A percentile compares a stretch with the other conserved stretches of the same genome.
phyloP scores from a whole-genome alignment of 2,329 filamentous ascomycete species.

The Pseudogymnoascus sp. region DNA sequence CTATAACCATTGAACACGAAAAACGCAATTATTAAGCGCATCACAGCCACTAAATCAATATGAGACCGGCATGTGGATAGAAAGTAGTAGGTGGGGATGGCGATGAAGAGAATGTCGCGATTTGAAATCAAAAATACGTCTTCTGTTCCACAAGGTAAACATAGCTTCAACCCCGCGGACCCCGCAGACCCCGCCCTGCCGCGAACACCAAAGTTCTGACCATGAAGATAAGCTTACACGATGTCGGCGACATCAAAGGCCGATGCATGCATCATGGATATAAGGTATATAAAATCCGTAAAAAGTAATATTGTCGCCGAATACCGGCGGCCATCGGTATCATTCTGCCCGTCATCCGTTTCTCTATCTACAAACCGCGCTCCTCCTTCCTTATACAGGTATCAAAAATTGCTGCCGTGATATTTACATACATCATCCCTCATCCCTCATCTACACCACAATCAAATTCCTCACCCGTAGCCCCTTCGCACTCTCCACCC shows the following conservation, averaged over 20 bases:
- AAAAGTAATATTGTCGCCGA: background rate
- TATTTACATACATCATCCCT: background rate
- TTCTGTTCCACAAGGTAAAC: background rate
- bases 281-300: background rate
- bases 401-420: background rate
- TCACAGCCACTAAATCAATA: background rate
- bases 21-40: background rate
- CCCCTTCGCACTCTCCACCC: slow-evolving; percentile 67
- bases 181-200: background rate
- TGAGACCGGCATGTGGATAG: too few relatives aligned
- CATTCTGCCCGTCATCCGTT: background rate
- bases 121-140: slow-evolving; percentile 8
- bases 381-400: background rate
- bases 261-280: background rate
- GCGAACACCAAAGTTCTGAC: background rate
- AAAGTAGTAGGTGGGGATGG: background rate
- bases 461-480: slow-evolving; percentile 71
- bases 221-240: background rate
- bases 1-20: background rate
- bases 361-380: background rate
- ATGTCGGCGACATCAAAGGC: background rate
- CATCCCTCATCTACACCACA: slow-evolving; percentile 35
- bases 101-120: background rate
- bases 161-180: background rate
- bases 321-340: background rate